Conservation (phyloP, 305 asterid genomes). For the Fraxinus greggii region DNA sequence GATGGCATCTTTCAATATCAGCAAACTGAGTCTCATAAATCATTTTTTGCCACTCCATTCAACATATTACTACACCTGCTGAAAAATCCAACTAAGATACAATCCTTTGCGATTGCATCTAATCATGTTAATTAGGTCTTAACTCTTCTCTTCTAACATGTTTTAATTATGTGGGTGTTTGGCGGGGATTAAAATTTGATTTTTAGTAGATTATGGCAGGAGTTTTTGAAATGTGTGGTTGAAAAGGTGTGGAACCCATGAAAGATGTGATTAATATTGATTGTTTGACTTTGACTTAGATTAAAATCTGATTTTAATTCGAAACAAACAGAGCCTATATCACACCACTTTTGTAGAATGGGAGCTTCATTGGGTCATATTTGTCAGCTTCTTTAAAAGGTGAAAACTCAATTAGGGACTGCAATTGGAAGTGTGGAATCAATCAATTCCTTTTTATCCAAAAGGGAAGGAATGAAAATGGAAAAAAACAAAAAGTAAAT, state of each 20-base stretch:
- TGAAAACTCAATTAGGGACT: not conserved
- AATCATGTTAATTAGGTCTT: not conserved
- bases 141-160: not conserved
- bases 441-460: not conserved
- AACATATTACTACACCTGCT: not conserved
- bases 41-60: not conserved
- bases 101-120: not conserved
- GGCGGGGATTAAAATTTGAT: too few relatives aligned
- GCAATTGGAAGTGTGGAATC: not conserved
- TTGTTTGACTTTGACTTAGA: too few relatives aligned
- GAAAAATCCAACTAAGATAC: not conserved
- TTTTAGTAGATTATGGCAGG: too few relatives aligned
- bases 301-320: too few relatives aligned
- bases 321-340: too few relatives aligned
- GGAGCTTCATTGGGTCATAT: not conserved
- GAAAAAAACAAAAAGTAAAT: not conserved
- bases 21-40: not conserved
- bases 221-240: too few relatives aligned
- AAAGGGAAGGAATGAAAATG: not conserved
- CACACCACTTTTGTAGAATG: not conserved
- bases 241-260: too few relatives aligned
- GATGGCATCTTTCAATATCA: not conserved
- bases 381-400: not conserved
- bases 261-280: too few relatives aligned
- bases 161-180: too few relatives aligned